A percentile compares a stretch with the other conserved stretches of the same genome.
phyloP scores from a whole-genome alignment of 345 rosid species.

The Mangifera indica region DNA sequence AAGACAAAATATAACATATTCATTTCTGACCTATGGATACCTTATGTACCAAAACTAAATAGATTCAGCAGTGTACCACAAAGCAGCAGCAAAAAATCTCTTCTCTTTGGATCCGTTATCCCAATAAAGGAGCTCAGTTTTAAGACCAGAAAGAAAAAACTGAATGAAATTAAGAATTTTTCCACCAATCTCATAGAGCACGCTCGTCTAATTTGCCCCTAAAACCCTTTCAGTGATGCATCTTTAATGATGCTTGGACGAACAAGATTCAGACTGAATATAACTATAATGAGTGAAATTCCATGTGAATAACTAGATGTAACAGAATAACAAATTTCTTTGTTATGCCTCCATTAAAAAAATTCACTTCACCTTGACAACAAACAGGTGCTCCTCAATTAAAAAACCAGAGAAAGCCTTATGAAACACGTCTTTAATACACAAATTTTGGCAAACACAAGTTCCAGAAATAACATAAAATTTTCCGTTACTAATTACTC shows the following conservation, averaged over 20 bases:
- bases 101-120: background rate
- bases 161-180: background rate
- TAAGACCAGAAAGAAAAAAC: background rate
- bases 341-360: background rate
- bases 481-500: background rate
- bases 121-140: background rate
- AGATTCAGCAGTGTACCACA: conserved; percentile 4
- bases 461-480: background rate
- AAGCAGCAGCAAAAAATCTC: background rate
- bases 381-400: background rate
- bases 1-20: background rate
- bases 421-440: background rate
- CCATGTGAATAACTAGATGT: background rate
- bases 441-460: background rate
- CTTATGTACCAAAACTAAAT: background rate
- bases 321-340: background rate
- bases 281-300: background rate
- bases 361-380: background rate
- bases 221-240: background rate
- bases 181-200: background rate
- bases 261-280: background rate
- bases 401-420: no score
- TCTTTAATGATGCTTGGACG: background rate
- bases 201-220: background rate
- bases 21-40: background rate